phyloP scores from a whole-genome alignment of 192 early-diverging fungal genomes.

The Lunasporangiospora selenospora region DNA sequence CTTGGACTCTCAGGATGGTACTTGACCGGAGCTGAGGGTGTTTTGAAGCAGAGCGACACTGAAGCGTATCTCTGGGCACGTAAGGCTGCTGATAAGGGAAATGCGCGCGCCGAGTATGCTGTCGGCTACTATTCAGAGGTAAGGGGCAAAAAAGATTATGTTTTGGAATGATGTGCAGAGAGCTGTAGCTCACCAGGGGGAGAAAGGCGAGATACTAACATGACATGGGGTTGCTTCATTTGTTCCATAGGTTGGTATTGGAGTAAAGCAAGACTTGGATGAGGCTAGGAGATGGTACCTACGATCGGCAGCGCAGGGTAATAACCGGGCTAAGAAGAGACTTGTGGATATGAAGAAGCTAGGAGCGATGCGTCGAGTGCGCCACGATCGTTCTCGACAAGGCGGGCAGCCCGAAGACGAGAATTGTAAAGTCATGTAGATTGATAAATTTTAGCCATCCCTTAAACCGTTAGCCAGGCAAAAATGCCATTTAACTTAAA shows the following conservation, averaged over 20 bases:
- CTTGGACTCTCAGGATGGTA: conserved; percentile 96
- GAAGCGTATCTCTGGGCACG: conserved; percentile 96
- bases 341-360: conserved; percentile 78
- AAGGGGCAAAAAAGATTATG: conserved; percentile 76
- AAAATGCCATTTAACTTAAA: too few relatives aligned
- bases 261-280: conserved; percentile 68
- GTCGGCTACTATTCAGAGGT: conserved; percentile 90
- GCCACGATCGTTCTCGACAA: too few relatives aligned
- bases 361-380: conserved; percentile 21
- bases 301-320: conserved; percentile 73
- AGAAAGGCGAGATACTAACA: too few relatives aligned
- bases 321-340: conserved; percentile 77
- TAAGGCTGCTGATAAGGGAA: conserved; percentile 89
- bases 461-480: too few relatives aligned
- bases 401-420: conserved; percentile 44
- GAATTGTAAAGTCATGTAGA: conserved; percentile 50
- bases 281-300: conserved; percentile 89
- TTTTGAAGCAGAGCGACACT: conserved; percentile 82
- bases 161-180: conserved; percentile 83
- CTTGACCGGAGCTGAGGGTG: conserved; percentile 85
- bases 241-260: too few relatives aligned
- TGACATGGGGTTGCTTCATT: too few relatives aligned
- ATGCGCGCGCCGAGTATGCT: conserved; percentile 93
- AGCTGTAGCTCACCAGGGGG: too few relatives aligned
- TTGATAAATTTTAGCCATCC: too few relatives aligned